phyloP scores from a whole-genome alignment of 768 basidiomycete genomes.

The Chiua virens region DNA sequence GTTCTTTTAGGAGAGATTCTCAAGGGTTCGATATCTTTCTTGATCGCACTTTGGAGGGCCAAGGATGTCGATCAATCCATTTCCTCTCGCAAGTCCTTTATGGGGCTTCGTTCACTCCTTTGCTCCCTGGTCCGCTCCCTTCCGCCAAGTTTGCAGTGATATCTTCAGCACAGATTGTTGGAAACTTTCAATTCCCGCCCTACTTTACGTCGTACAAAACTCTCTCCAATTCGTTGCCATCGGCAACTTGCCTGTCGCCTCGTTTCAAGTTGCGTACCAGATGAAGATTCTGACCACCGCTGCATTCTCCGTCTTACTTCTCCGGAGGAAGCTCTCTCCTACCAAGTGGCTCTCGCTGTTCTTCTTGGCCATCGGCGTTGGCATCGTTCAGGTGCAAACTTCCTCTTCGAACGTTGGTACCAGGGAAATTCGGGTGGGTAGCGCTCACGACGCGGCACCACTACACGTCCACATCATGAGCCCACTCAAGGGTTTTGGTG shows the following conservation, averaged over 20 bases:
- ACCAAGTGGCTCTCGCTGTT: constrained; percentile 87
- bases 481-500: constrained; percentile 78
- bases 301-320: constrained; percentile 82
- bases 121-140: constrained; percentile 49
- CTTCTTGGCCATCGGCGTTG: constrained; percentile 89
- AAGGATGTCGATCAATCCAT: constrained; percentile 43
- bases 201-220: constrained; percentile 96
- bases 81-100: constrained; percentile 42
- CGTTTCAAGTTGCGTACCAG: constrained; percentile 97
- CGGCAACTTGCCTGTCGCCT: constrained; percentile 91
- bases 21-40: constrained; percentile 89
- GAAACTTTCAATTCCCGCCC: constrained; percentile 96
- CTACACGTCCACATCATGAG: constrained; percentile 72
- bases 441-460: constrained; percentile 64
- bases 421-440: constrained; percentile 52
- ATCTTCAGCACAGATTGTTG: constrained; percentile 93
- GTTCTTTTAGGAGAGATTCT: constrained; percentile 93
- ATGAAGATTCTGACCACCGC: constrained; percentile 99
- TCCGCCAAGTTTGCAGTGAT: constrained; percentile 60
- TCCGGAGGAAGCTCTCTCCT: constrained; percentile 68
- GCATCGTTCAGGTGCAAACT: constrained; percentile 91
- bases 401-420: constrained; percentile 34
- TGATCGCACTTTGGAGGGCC: constrained; percentile 70
- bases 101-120: constrained; percentile 35
- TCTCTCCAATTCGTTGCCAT: constrained; percentile 97